Conservation (phyloP, 805 yeast species). For the Peterozyma toletana region DNA sequence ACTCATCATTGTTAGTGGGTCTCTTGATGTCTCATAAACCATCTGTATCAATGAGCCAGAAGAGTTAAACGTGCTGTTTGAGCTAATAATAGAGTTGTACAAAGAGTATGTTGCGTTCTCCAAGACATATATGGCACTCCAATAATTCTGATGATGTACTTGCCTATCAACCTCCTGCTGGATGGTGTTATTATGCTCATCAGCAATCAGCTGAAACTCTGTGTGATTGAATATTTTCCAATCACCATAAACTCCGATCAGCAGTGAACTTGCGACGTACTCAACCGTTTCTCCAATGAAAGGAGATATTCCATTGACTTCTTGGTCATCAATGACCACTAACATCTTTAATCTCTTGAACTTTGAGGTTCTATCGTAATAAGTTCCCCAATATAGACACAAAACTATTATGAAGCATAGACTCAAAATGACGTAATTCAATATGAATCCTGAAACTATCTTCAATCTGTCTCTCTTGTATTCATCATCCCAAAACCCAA, state of each 20-base stretch:
- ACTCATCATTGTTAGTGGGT: slow-evolving; percentile 37
- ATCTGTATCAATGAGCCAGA: slow-evolving; percentile 24
- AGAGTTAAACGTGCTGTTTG: slow-evolving; percentile 22
- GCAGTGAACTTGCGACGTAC: slow-evolving; percentile 10
- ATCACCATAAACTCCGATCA: slow-evolving; percentile 17
- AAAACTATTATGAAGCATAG: slow-evolving; percentile 16
- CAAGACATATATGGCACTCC: slow-evolving; percentile 54
- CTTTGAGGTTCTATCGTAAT: slow-evolving; percentile 23
- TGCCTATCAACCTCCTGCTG: slow-evolving; percentile 31
- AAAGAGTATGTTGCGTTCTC: slow-evolving; percentile 37
- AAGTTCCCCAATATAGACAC: slow-evolving; percentile 44
- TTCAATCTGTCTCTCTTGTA: slow-evolving; percentile 3
- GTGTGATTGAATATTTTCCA: slow-evolving; percentile 28
- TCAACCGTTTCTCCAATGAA: slow-evolving; percentile 23
- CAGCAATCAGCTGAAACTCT: slow-evolving; percentile 22
- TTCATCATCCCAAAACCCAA: slow-evolving; percentile 4
- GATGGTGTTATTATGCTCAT: slow-evolving; percentile 19
- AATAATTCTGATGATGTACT: slow-evolving; percentile 49
- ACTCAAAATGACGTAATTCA: slow-evolving; percentile 1
- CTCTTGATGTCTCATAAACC: slow-evolving; percentile 59
- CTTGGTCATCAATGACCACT: slow-evolving; percentile 30
- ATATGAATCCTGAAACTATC: neutral
- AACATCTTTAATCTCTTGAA: slow-evolving; percentile 27
- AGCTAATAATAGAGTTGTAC: slow-evolving; percentile 31
- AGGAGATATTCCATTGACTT: slow-evolving; percentile 16